phyloP scores from a whole-genome alignment of 2,329 filamentous ascomycete genomes.

The Paecilomyces sp. region DNA sequence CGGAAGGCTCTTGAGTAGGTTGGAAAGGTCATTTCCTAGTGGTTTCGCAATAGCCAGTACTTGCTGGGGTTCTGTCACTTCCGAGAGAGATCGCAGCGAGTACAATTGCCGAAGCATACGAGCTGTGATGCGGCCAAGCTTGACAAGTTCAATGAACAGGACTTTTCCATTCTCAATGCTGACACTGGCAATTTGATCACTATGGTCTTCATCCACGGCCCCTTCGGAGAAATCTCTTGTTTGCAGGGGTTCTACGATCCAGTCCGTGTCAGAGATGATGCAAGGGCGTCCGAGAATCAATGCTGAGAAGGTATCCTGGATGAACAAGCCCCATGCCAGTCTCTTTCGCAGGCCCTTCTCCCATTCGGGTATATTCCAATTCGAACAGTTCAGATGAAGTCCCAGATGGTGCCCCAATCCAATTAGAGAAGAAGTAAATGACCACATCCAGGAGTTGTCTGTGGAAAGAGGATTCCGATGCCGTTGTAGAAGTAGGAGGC shows the following conservation, averaged over 20 bases:
- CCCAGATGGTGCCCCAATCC: conserved; percentile 53
- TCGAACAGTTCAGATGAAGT: conserved; percentile 54
- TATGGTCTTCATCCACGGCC: conserved; percentile 1
- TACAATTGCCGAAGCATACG: conserved; percentile 2
- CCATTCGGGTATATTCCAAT: conserved; percentile 58
- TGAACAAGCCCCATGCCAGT: conserved; percentile 58
- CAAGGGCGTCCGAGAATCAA: conserved; percentile 4
- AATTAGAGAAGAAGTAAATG: conserved; percentile 49
- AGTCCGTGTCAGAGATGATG: conserved; percentile 2
- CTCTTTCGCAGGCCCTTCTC: conserved; percentile 56
- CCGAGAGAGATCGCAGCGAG: conserved; percentile 2
- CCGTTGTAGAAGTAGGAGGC: conserved; percentile 46
- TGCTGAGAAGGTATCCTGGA: conserved; percentile 47
- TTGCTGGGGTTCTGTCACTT: conserved; percentile 2
- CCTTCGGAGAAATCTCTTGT: conserved; percentile 4
- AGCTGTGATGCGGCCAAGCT: conserved; percentile 1
- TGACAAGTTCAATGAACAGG: conserved; percentile 2
- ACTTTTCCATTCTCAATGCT: conserved; percentile 5
- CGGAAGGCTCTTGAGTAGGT: conserved; percentile 1
- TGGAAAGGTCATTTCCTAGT: conserved; percentile 3
- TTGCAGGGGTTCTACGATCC: conserved; percentile 3
- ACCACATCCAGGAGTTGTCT: conserved; percentile 34
- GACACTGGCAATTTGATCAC: conserved; percentile 3
- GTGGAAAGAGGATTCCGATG: conserved; percentile 25
- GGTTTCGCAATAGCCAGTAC: conserved; percentile 5